A percentile compares a stretch with the other conserved stretches of the same genome.
Conservation (phyloP, 768 basidiomycete species). For the Rhizopogon salebrosus region DNA sequence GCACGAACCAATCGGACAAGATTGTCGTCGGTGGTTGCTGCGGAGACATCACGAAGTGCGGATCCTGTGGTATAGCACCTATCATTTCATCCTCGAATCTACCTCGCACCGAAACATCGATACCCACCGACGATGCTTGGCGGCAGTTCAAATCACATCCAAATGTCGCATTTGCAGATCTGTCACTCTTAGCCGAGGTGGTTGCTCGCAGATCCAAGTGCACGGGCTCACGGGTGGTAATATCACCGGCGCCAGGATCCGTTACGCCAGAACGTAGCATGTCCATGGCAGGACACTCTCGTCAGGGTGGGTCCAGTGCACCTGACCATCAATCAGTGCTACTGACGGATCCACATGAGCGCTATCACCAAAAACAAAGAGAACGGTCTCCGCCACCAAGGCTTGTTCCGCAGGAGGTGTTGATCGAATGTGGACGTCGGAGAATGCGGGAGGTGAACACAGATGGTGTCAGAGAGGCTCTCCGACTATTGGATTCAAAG, state of each 20-base stretch:
- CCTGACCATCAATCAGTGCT: constrained; percentile 35
- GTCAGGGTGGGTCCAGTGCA: constrained; percentile 6
- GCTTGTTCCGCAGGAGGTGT: constrained; percentile 56
- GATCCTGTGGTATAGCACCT: constrained; percentile 29
- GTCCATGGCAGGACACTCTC: constrained; percentile 4
- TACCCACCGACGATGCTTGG: constrained; percentile 83
- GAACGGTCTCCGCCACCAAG: constrained; percentile 40
- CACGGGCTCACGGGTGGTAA: constrained; percentile 60
- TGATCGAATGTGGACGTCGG: constrained; percentile 58
- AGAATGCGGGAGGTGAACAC: constrained; percentile 61
- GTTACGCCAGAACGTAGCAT: constrained; percentile 40
- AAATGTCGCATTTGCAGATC: constrained; percentile 80
- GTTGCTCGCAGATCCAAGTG: constrained; percentile 81
- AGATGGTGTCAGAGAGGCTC: constrained; percentile 69
- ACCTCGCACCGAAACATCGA: constrained; percentile 39
- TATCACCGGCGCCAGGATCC: constrained; percentile 49
- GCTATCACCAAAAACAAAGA: constrained; percentile 42
- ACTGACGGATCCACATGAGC: constrained; percentile 50
- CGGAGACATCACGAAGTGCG: constrained; percentile 27
- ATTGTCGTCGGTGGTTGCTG: constrained; percentile 32
- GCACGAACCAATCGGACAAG: constrained; percentile 19
- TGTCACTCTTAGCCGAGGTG: constrained; percentile 81
- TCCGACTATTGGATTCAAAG: constrained; percentile 68
- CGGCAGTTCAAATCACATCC: constrained; percentile 82
- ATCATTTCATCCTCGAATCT: constrained; percentile 18